Conservation (phyloP, 768 basidiomycete genomes). For the Suillus decipiens region DNA sequence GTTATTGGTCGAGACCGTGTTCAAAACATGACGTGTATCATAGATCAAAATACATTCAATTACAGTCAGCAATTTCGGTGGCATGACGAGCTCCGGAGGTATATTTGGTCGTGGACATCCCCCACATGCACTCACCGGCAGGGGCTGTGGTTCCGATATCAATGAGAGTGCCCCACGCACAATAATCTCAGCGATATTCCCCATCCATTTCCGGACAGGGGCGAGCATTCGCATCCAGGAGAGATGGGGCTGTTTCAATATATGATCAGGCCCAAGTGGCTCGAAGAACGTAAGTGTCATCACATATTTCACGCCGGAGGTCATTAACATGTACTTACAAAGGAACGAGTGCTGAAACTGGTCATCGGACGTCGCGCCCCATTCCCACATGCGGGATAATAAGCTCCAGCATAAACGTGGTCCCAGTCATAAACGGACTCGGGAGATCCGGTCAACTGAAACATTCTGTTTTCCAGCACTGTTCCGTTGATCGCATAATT, state of each 20-base stretch:
- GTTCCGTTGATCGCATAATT: conserved; percentile 5
- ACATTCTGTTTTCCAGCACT: not conserved
- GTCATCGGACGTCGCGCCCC: not conserved
- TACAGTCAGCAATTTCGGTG: no score
- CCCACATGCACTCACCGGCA: not conserved
- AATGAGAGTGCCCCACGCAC: not conserved
- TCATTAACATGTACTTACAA: not conserved
- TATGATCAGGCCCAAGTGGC: not conserved
- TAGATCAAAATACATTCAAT: not conserved
- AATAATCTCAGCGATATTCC: not conserved
- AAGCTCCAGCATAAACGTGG: not conserved
- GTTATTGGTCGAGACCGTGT: not conserved
- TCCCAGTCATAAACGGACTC: not conserved
- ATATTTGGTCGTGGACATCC: not conserved
- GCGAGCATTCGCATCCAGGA: not conserved
- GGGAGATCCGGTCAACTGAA: not conserved
- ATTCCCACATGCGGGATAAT: conserved; percentile 2
- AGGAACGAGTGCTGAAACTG: not conserved
- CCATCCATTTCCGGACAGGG: conserved; percentile 3
- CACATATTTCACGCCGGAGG: not conserved
- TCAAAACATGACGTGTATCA: not conserved
- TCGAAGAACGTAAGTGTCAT: not conserved
- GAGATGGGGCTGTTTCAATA: not conserved
- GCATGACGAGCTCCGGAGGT: not conserved
- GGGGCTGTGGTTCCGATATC: not conserved